Evolutionary conservation across 805 yeast genomes (phyloP).

Genomic region (Wickerhamiella azymoides): DNA sequence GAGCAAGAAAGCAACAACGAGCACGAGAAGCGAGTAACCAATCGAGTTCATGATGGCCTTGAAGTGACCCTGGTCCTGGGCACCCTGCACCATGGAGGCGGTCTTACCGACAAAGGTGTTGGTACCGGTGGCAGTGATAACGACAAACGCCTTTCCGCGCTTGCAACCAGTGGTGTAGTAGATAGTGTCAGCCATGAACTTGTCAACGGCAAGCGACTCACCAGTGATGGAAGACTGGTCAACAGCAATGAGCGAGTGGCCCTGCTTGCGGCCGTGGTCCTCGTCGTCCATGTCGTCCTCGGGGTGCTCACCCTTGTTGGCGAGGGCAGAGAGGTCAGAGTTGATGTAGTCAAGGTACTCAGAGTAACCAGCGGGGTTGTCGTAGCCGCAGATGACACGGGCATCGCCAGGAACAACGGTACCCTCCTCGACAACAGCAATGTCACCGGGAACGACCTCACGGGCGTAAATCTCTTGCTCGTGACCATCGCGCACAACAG

Average conservation of each 20-base stretch:
- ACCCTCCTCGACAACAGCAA: slow-evolving; percentile 85
- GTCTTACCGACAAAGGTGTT: slow-evolving; percentile 94
- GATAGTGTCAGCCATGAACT: slow-evolving; percentile 75
- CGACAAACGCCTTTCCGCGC: slow-evolving; percentile 91
- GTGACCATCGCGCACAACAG: slow-evolving; percentile 73
- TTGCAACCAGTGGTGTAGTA: slow-evolving; percentile 92
- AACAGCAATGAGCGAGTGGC: slow-evolving; percentile 60
- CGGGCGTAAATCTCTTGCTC: slow-evolving; percentile 63
- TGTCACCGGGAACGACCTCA: slow-evolving; percentile 92
- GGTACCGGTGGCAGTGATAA: slow-evolving; percentile 91
- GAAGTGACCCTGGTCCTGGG: slow-evolving; percentile 94
- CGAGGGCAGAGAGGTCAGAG: slow-evolving; percentile 23
- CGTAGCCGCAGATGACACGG: slow-evolving; percentile 38
- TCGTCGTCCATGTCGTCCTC: slow-evolving; percentile 23
- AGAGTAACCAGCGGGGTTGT: slow-evolving; percentile 27
- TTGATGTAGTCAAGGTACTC: slow-evolving; percentile 29
- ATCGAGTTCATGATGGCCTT: slow-evolving; percentile 96
- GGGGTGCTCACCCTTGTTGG: slow-evolving; percentile 15
- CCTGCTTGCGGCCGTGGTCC: slow-evolving; percentile 56
- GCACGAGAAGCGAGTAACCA: slow-evolving; percentile 80
- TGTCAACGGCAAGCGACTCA: slow-evolving; percentile 94
- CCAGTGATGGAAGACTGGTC: slow-evolving; percentile 97
- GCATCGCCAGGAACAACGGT: slow-evolving; percentile 88
- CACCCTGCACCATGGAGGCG: slow-evolving; percentile 92
- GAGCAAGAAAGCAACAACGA: slow-evolving; percentile 73